These are phyloP conservation scores for Plasmodium gaboni DNA, from an alignment of 169 alveolate genomes.

Conservation along the genomic window DNA sequence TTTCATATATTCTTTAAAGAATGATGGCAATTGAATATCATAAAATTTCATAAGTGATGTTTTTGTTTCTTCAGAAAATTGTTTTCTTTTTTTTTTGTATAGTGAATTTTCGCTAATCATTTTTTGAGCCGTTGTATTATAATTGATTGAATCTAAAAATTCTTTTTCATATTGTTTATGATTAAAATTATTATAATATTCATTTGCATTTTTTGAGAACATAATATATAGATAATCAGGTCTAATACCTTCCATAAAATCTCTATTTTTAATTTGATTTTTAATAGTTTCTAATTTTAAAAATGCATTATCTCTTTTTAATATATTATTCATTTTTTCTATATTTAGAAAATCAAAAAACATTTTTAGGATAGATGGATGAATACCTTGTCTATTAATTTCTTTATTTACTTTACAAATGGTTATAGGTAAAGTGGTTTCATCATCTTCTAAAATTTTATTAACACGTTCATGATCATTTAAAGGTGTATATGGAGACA, in stretches of 20 bases:
- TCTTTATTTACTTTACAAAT: slow-evolving; percentile 81
- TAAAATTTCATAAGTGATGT: slow-evolving; percentile 60
- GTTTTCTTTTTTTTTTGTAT: slow-evolving; percentile 49
- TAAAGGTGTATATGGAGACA: slow-evolving; percentile 31
- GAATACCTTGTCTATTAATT: slow-evolving; percentile 85
- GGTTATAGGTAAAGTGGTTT: slow-evolving; percentile 79
- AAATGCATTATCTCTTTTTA: slow-evolving; percentile 79
- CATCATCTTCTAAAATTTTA: slow-evolving; percentile 78
- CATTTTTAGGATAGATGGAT: slow-evolving; percentile 87
- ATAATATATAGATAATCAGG: slow-evolving; percentile 85
- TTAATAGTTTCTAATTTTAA: slow-evolving; percentile 80
- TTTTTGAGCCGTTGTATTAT: slow-evolving; percentile 38
- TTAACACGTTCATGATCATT: slow-evolving; percentile 23
- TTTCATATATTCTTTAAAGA: slow-evolving; percentile 61
- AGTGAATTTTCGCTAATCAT: slow-evolving; percentile 30
- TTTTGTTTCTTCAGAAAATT: slow-evolving; percentile 46
- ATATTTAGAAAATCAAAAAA: slow-evolving; percentile 83
- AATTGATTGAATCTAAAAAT: slow-evolving; percentile 34
- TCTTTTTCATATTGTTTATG: slow-evolving; percentile 62
- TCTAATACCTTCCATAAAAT: slow-evolving; percentile 84
- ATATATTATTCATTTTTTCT: not conserved
- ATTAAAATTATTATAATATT: slow-evolving; percentile 71
- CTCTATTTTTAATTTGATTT: slow-evolving; percentile 78
- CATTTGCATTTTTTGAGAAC: slow-evolving; percentile 75
- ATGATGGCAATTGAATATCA: slow-evolving; percentile 62